Percentiles rank a stretch among this genome's conserved stretches.
phyloP scores from a whole-genome alignment of 2,329 filamentous ascomycete genomes.

The Sphaerostilbella broomeana region DNA sequence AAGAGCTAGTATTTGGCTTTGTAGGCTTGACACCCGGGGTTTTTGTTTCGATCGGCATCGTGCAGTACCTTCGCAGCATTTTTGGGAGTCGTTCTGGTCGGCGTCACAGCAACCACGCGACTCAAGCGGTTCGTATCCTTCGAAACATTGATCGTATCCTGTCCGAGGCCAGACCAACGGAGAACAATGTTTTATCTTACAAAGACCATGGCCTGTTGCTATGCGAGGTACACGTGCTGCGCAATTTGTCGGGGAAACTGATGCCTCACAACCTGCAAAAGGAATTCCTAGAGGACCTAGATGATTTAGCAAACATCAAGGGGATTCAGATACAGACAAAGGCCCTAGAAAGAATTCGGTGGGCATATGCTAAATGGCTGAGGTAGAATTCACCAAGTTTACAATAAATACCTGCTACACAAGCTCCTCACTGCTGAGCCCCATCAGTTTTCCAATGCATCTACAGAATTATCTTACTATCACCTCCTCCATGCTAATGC shows the following conservation, averaged over 20 bases:
- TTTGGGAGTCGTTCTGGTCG: constrained; percentile 67
- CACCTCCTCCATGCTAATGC: too few relatives aligned
- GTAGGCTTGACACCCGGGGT: constrained; percentile 88
- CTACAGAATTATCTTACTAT: too few relatives aligned
- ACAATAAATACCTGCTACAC: too few relatives aligned
- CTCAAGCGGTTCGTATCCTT: constrained; percentile 68
- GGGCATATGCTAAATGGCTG: constrained; percentile 81
- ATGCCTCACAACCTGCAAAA: constrained; percentile 69
- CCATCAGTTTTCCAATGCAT: too few relatives aligned
- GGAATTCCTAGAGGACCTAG: constrained; percentile 83
- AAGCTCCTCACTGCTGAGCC: too few relatives aligned
- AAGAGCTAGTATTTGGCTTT: constrained; percentile 97
- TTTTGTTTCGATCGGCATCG: constrained; percentile 70
- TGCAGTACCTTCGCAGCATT: constrained; percentile 63
- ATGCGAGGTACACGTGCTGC: constrained; percentile 80
- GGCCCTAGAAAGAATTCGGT: constrained; percentile 76
- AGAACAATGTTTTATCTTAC: constrained; percentile 73
- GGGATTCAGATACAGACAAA: constrained; percentile 72
- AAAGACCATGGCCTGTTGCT: constrained; percentile 87
- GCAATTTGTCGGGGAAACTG: constrained; percentile 51
- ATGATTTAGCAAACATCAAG: constrained; percentile 76
- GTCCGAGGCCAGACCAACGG: constrained; percentile 59
- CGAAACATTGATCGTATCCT: constrained; percentile 83
- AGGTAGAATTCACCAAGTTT: too few relatives aligned
- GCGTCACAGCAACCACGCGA: constrained; percentile 56